These are phyloP conservation scores for Rhododendron ferrugineum DNA, from an alignment of 148 eudicot genomes.

Conservation along the genomic window DNA sequence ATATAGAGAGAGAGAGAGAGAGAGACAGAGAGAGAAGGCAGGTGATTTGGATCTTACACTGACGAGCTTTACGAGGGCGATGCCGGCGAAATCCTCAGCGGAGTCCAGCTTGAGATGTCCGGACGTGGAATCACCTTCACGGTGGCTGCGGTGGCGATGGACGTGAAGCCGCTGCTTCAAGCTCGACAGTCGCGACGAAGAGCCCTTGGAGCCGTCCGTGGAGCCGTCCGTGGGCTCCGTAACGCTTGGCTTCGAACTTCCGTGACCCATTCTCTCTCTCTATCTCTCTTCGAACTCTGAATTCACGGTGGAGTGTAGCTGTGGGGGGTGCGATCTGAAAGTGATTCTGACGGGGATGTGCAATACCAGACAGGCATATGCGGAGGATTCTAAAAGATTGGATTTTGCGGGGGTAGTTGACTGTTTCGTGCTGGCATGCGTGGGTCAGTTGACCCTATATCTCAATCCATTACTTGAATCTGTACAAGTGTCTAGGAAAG, in stretches of 20 bases:
- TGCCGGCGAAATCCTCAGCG: conserved; percentile 76
- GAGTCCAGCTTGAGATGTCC: conserved; percentile 29
- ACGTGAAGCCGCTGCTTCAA: conserved; percentile 42
- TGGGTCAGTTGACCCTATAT: too few relatives aligned
- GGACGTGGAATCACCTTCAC: conserved; percentile 6
- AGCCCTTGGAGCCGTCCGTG: conserved; percentile 11
- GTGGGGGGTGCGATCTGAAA: not conserved
- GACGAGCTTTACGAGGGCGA: conserved; percentile 61
- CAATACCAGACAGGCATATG: not conserved
- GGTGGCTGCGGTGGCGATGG: conserved; percentile 18
- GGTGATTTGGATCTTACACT: conserved; percentile 27
- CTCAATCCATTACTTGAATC: too few relatives aligned
- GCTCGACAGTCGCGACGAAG: conserved; percentile 30
- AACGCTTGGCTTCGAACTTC: conserved; percentile 31
- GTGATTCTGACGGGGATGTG: not conserved
- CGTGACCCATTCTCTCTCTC: conserved; percentile 56
- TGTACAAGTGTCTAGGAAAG: too few relatives aligned
- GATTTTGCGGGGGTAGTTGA: not conserved
- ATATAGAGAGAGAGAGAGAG: not conserved
- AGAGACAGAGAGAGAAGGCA: not conserved
- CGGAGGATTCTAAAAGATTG: not conserved
- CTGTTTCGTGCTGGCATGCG: not conserved
- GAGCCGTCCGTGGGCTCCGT: conserved; percentile 17
- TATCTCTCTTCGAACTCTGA: not conserved
- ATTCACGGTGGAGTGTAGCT: not conserved